Conservation (phyloP, 495 filamentous ascomycete species). For the Poronia punctata region DNA sequence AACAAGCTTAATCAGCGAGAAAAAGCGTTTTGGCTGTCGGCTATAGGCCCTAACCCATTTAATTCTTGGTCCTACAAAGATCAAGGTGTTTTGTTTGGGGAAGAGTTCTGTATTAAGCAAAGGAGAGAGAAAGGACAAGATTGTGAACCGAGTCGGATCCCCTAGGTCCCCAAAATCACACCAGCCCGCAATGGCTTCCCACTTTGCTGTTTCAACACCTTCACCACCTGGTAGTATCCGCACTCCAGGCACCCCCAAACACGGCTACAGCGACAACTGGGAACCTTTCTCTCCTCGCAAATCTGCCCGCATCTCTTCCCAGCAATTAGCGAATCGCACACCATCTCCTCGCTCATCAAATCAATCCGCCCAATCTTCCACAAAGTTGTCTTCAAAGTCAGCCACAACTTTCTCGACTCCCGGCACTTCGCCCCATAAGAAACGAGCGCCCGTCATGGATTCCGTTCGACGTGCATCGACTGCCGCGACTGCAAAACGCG, state of each 20-base stretch:
- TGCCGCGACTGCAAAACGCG: slow-evolving; percentile 25
- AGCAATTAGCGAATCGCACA: slow-evolving; percentile 32
- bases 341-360: slow-evolving; percentile 39
- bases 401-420: slow-evolving; percentile 31
- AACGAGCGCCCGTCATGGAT: slow-evolving; percentile 29
- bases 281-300: slow-evolving; percentile 61
- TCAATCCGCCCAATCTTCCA: slow-evolving; percentile 21
- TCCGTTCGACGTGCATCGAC: slow-evolving; percentile 34
- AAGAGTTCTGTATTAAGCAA: too few species aligned
- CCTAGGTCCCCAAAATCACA: neutral
- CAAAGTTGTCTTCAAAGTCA: slow-evolving; percentile 25
- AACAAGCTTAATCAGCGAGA: too few species aligned
- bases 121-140: slow-evolving; percentile 4
- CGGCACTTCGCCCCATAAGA: slow-evolving; percentile 48
- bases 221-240: slow-evolving; percentile 52
- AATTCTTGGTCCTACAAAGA: too few species aligned
- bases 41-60: too few species aligned
- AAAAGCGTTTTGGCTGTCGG: too few species aligned
- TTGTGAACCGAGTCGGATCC: too few species aligned
- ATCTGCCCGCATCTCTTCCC: slow-evolving; percentile 43
- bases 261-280: slow-evolving; percentile 63
- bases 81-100: too few species aligned
- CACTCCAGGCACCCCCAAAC: slow-evolving; percentile 66
- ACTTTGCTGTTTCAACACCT: slow-evolving; percentile 49
- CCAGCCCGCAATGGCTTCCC: slow-evolving; percentile 19